Base-by-base conservation (phyloP, 805 yeast species). In the Dipodascopsis tothii region DNA sequence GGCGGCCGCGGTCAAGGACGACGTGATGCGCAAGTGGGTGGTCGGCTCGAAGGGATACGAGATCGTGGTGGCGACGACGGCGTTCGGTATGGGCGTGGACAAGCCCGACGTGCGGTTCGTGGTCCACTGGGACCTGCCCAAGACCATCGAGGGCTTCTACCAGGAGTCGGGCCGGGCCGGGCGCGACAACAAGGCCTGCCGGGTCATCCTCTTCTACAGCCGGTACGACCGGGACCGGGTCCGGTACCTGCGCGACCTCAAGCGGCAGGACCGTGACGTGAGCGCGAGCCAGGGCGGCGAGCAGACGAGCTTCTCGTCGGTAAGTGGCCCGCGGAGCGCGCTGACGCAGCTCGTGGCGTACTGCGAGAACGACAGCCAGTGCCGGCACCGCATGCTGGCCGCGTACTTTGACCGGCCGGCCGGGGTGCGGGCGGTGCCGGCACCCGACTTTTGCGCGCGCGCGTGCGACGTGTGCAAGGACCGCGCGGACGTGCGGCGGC, bases 101-200 rank as follows among this genome's bases (percentile, higher is more conserved):
- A 90, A 90, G 61, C 84, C 95, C 0, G 94, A 90, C 63, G 97
- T 90, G 14, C 30, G 30, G 11, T 87, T 73, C 66, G 96, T 90
- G 3, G 77, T 84, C 35, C 98, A 90, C 65, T 70, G 81, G 50
- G 82, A 88, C 5, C 66, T 90, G 20, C 96, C 98, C 0, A 69
- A 95, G 57, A 84, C 86, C 41, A 68, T 90, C 51, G 98, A 90
- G 64, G 96, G 96, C 0, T 90, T 88, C 62, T 90, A 90, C 57
- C 98, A 90, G 63, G 97, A 90, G 60, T 86, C 96, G 1, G 98
- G 98, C 6, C 77, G 98, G 65, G 97, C 96, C 3, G 97, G 97
- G 4, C 76, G 98, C 67, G 98, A 90, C 66, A 96, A 97, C 0
- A 66, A 74, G 5, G 75, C 69, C 35, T 81, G 94, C 1, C 80